A percentile compares a stretch with the other conserved stretches of the same genome.
phyloP scores from a whole-genome alignment of 2,329 filamentous ascomycete species.

The Daldinia eschscholtzii region DNA sequence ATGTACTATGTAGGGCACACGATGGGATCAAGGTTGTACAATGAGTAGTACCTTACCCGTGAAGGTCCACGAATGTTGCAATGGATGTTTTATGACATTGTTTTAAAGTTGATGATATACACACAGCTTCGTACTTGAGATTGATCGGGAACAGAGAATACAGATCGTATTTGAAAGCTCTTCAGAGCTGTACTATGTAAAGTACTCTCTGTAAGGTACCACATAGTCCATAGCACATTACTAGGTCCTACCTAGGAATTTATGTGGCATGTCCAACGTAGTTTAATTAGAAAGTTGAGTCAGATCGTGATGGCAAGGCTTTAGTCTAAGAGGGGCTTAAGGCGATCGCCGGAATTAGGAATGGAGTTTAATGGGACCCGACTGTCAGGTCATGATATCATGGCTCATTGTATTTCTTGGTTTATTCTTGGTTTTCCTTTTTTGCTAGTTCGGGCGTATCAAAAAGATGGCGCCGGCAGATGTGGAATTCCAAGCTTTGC shows the following conservation, averaged over 20 bases:
- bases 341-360: slow-evolving; percentile 36
- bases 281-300: slow-evolving; percentile 39
- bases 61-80: slow-evolving; percentile 27
- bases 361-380: slow-evolving; percentile 39
- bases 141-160: slow-evolving; percentile 16
- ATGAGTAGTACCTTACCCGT: slow-evolving; percentile 22
- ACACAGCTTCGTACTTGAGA: slow-evolving; percentile 11
- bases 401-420: slow-evolving; percentile 28
- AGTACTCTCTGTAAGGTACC: background rate
- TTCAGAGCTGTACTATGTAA: too few species aligned
- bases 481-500: slow-evolving; percentile 22
- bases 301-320: slow-evolving; percentile 28
- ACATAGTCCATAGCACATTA: too few species aligned
- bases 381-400: slow-evolving; percentile 39
- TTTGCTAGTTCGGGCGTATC: slow-evolving; percentile 8
- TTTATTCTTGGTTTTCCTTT: slow-evolving; percentile 20
- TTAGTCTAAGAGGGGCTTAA: slow-evolving; percentile 37
- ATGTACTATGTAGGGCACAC: slow-evolving; percentile 10
- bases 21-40: slow-evolving; percentile 33
- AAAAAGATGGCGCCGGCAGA: slow-evolving; percentile 34
- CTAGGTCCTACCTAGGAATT: background rate
- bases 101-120: slow-evolving; percentile 18
- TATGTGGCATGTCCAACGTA: slow-evolving; percentile 4
- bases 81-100: slow-evolving; percentile 9
- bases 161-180: background rate